A percentile compares a stretch with the other conserved stretches of the same genome.
These are phyloP conservation scores for Backusella westeae DNA, from an alignment of 192 early-diverging fungal genomes.

Conservation along the genomic window DNA sequence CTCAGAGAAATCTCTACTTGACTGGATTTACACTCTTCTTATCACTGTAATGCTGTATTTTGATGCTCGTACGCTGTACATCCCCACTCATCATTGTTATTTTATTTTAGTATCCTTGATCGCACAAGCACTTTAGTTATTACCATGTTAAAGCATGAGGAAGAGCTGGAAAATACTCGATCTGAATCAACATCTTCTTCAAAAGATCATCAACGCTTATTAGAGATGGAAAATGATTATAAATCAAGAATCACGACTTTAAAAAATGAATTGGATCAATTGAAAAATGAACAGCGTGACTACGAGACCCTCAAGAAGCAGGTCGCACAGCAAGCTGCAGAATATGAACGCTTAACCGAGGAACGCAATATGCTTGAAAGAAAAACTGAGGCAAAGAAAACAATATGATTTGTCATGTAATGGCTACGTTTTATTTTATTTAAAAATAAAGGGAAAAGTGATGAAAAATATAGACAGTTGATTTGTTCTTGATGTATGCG, in stretches of 20 bases:
- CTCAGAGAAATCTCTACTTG: slow-evolving; percentile 59
- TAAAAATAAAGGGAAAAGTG: neutral
- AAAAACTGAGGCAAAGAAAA: neutral
- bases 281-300: slow-evolving; percentile 26
- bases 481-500: neutral
- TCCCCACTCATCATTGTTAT: neutral
- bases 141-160: slow-evolving; percentile 49
- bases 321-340: slow-evolving; percentile 13
- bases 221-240: slow-evolving; percentile 19
- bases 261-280: slow-evolving; percentile 16
- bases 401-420: neutral
- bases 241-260: slow-evolving; percentile 8
- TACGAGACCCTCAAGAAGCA: slow-evolving; percentile 32
- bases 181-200: slow-evolving; percentile 7
- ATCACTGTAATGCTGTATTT: slow-evolving; percentile 40
- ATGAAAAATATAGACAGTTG: neutral
- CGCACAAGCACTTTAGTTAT: slow-evolving; percentile 51
- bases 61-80: neutral
- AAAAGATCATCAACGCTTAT: slow-evolving; percentile 20
- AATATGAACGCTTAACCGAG: slow-evolving; percentile 26
- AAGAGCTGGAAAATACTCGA: slow-evolving; percentile 21
- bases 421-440: neutral
- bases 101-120: slow-evolving; percentile 44
- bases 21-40: slow-evolving; percentile 60
- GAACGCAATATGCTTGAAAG: slow-evolving; percentile 21